Base-by-base conservation (phyloP, 192 early-diverging fungal species). In the Chytriomyces confervae region DNA sequence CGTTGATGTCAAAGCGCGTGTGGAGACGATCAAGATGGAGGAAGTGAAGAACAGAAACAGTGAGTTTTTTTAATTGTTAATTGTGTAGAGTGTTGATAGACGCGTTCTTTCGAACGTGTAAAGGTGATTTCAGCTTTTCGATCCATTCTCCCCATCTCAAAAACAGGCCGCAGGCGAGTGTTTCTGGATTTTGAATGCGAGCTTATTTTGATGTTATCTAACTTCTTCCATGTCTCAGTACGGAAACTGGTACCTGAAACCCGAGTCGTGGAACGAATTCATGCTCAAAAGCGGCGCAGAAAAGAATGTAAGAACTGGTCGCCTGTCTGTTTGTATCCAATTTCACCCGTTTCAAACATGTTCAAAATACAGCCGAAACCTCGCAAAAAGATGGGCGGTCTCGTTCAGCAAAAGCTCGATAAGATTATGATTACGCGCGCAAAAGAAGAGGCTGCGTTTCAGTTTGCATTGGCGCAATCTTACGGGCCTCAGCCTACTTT, bases 381-480 rank as follows among this genome's bases (percentile, higher is more conserved):
- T 53, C 50, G 61, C n/a, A 29, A n/a, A 2, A 74, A 74, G 24
- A 79, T 82, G 60, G 77, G 80, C 9, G 81, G 84, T 18, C 73
- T 84, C 50, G 85, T 86, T 7, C 85, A 86, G 60, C 47, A 79
- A 50, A 82, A 82, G 57, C 80, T 86, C 18, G 82, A 36, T 4
- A 72, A 82, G 47, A 83, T 84, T 53, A 74, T 71, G 60, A 29
- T 68, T 5, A 29, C 72, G 6, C 73, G 78, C 7, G 75, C 82
- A 23, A 74, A 79, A 24, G 79, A 77, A 45, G 82, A 77, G 16
- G 78, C 79, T 27, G 62, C 62, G 6, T 49, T 74, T 46, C 72
- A 74, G 45, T 16, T 24, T 0, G 62, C 62, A 10, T 23, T 63
- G 5, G 23, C 48, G 69, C 69, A 72, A 27, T 23, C 16, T 9